A percentile compares a stretch with the other conserved stretches of the same genome.
Evolutionary conservation across 441 rosid genomes (phyloP).

Genomic region (Pelargonium citronellum): DNA sequence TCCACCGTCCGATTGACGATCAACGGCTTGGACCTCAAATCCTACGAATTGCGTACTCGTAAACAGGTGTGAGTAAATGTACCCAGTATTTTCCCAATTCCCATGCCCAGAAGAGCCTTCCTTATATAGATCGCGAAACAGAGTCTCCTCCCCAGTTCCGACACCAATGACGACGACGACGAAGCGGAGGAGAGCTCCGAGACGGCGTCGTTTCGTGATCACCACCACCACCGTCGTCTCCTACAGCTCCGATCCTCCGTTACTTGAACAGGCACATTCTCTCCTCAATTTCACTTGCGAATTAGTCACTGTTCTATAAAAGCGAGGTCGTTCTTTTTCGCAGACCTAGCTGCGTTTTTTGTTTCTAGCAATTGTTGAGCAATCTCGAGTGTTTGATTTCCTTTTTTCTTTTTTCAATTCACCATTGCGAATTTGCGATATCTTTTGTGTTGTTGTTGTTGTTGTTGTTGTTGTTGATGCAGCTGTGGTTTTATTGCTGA

Average conservation of each 20-base stretch:
- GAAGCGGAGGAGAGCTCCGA: constrained; percentile 2
- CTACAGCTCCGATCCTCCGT: not conserved
- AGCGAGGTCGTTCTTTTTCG: not conserved
- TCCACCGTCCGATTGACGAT: too few relatives aligned
- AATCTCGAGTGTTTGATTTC: not conserved
- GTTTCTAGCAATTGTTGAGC: not conserved
- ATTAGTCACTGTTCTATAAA: not conserved
- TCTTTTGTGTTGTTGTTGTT: not conserved
- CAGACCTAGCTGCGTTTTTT: not conserved
- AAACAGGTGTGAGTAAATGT: too few relatives aligned
- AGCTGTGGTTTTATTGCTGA: not conserved
- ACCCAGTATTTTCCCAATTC: not conserved
- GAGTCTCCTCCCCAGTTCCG: not conserved
- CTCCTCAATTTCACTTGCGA: constrained; percentile 1
- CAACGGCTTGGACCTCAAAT: too few relatives aligned
- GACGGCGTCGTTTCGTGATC: not conserved
- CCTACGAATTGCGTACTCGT: too few relatives aligned
- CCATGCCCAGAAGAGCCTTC: not conserved
- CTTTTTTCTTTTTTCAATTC: not conserved
- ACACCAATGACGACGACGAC: constrained; percentile 1
- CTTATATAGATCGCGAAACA: not conserved
- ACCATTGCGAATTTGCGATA: not conserved
- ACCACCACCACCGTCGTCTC: not conserved
- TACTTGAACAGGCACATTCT: not conserved
- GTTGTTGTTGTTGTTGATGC: too few relatives aligned